Base-by-base conservation (phyloP, 768 basidiomycete genomes). In the Gyrodon lividus region DNA sequence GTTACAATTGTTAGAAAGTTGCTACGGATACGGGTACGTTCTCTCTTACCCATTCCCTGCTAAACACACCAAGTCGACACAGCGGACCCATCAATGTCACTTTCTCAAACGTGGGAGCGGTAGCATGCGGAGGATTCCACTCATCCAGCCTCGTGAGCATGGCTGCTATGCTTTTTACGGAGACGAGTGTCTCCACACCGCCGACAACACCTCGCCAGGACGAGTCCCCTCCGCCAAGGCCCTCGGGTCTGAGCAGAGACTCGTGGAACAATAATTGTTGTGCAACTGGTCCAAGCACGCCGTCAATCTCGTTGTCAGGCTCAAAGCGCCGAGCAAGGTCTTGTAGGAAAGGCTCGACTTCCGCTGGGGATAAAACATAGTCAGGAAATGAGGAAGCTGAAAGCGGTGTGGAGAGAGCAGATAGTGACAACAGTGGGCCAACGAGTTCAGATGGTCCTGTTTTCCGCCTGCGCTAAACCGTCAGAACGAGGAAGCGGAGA, bases 141-240 rank as follows among this genome's bases (percentile, higher is more conserved):
- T 84, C 79, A 26, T 79, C 77, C 78, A 91, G 75, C 53, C 80
- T 74, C 20, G 86, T 87, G 50, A 93, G 84, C 84, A 92, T 84
- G 3, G 74, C 69, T 16, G 95, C 96, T 48, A 98, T 84, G 48
- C 80, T 74, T 73, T 96, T 98, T 62, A 92, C 74, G 53, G 85
- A 82, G 2, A 88, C 82, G 26, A 99, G 76, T 8, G 81, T 81
- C 60, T 90, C 89, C 45, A 98, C 65, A 3, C 92, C 96, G 44
- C 84, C 78, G 10, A 95, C 68, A 16, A 92, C 84, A 22, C 84
- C 83, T n/a, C 95, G 78, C 97, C 97, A 99, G 54, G 79, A 80
- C 22, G 85, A 74, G 62, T 90, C 88, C 9, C 82, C 80, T 38
- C 86, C 87, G 20, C 79, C 81, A 38, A 92, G 70, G 22, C 89